Percentiles rank a stretch among this genome's conserved stretches.
Evolutionary conservation across 1,139 yeast species (phyloP).

Genomic region (Saccharomyces uvarum): DNA sequence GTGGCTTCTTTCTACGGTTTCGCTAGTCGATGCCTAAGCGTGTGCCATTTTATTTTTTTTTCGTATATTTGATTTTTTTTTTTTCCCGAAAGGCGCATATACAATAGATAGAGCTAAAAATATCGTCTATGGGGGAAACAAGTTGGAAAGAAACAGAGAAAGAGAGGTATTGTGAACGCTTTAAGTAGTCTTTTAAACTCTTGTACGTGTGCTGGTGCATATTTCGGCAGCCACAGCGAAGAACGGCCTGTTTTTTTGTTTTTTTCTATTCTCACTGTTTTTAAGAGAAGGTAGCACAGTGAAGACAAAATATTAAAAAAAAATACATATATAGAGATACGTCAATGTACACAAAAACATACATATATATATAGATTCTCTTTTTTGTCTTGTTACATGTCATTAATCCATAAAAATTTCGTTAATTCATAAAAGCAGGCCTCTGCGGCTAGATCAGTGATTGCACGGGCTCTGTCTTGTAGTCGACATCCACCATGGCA

Average conservation of each 20-base stretch:
- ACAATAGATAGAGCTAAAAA: no score
- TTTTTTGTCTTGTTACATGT: background rate
- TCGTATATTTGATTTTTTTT: no score
- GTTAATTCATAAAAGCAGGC: background rate
- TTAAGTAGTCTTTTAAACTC: no score
- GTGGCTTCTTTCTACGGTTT: background rate
- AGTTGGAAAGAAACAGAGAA: no score
- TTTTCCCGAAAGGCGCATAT: no score
- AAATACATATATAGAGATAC: background rate
- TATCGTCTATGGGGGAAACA: no score
- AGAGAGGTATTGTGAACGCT: no score
- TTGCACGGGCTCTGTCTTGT: constrained; percentile 36
- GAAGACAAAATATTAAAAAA: background rate
- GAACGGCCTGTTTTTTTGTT: no score
- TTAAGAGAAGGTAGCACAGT: background rate
- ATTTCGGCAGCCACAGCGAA: background rate
- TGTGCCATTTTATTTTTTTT: background rate
- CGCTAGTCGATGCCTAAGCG: background rate
- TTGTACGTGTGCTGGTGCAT: background rate
- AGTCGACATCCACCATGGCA: constrained; percentile 55
- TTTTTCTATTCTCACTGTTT: background rate
- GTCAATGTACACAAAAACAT: background rate
- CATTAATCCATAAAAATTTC: background rate
- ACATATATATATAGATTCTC: background rate
- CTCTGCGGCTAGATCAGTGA: background rate